Conservation (phyloP, 177 flowering plant genomes). For the Tripterygium wilfordii region DNA sequence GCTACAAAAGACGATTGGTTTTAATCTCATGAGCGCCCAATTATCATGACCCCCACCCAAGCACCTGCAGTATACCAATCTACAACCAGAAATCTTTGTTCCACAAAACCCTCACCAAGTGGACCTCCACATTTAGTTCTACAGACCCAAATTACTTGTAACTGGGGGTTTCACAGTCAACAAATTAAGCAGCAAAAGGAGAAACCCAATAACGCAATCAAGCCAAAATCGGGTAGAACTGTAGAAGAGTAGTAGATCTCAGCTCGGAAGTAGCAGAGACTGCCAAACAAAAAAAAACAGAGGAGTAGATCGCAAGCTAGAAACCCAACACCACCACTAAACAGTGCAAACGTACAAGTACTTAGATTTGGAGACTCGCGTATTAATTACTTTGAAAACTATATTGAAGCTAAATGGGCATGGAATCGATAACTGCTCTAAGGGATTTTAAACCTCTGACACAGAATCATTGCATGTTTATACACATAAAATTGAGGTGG, state of each 20-base stretch:
- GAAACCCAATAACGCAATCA: background rate
- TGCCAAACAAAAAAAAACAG: too few species aligned
- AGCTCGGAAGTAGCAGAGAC: background rate
- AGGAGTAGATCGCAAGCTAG: too few species aligned
- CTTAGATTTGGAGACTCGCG: too few species aligned
- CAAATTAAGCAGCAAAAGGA: background rate
- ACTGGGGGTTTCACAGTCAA: too few species aligned
- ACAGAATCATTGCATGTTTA: too few species aligned
- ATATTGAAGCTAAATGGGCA: background rate
- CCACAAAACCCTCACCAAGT: background rate
- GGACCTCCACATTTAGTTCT: background rate
- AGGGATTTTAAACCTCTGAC: constrained; percentile 1
- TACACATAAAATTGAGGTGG: too few species aligned
- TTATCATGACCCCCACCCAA: constrained; percentile 14
- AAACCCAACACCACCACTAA: too few species aligned
- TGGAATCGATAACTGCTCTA: background rate
- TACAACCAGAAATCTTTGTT: constrained; percentile 10
- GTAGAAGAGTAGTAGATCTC: constrained; percentile 19
- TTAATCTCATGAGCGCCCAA: constrained; percentile 50
- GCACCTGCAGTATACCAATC: constrained; percentile 14
- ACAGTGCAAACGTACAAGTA: too few species aligned
- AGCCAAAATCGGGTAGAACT: background rate
- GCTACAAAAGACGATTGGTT: constrained; percentile 27
- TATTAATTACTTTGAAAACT: background rate
- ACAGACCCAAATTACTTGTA: too few species aligned